Evolutionary conservation across 2,329 filamentous ascomycete species (phyloP).

Genomic region (Thermochaetoides dissita): DNA sequence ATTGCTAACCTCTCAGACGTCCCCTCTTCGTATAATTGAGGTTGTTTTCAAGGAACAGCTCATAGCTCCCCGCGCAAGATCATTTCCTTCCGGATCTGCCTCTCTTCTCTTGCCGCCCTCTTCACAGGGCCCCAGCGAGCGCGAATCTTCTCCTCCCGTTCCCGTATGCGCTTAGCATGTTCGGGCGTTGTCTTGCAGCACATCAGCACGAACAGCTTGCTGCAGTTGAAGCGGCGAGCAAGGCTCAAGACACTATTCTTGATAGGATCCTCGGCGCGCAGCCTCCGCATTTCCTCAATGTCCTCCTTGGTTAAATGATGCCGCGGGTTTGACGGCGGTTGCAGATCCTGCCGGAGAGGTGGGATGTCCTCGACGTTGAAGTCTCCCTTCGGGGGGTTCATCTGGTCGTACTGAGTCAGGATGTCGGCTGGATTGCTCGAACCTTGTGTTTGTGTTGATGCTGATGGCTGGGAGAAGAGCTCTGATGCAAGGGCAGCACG

Average conservation of each 20-base stretch:
- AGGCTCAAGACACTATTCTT: constrained; percentile 41
- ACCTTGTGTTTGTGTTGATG: too few relatives aligned
- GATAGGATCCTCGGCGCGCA: constrained; percentile 38
- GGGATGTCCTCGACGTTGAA: constrained; percentile 7
- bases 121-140: constrained; percentile 44
- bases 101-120: constrained; percentile 40
- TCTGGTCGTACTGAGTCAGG: constrained; percentile 11
- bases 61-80: constrained; percentile 38
- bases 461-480: constrained; percentile 22
- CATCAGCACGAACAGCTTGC: constrained; percentile 42
- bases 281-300: constrained; percentile 44
- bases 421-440: background rate
- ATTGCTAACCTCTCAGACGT: too few relatives aligned
- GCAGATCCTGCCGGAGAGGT: constrained; percentile 7
- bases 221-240: constrained; percentile 42
- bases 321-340: constrained; percentile 6
- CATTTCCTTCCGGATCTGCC: constrained; percentile 38
- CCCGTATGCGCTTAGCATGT: constrained; percentile 32
- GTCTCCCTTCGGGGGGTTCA: constrained; percentile 1
- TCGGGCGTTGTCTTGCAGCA: constrained; percentile 35
- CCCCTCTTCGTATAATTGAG: too few relatives aligned
- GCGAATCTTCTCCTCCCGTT: constrained; percentile 33
- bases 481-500: constrained; percentile 30
- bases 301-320: constrained; percentile 42
- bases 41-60: background rate